phyloP scores from a whole-genome alignment of 2,329 filamentous ascomycete species.

The Ophiocordyceps sinensis region DNA sequence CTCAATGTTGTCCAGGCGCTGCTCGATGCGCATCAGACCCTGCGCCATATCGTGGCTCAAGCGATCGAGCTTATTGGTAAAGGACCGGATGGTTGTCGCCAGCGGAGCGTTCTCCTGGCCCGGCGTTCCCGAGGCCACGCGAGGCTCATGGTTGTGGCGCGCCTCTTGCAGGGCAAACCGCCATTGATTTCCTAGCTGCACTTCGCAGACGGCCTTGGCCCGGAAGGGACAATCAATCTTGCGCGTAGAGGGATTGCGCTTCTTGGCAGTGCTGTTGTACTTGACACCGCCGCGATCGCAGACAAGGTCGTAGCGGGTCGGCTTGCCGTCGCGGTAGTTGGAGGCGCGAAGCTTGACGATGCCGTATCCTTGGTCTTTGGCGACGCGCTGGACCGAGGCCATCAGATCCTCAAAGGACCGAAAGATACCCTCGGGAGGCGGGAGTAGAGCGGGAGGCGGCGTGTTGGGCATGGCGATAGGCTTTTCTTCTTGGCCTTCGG shows the following conservation, averaged over 20 bases:
- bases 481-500: slow-evolving; percentile 8
- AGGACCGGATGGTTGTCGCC: slow-evolving; percentile 40
- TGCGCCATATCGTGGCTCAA: slow-evolving; percentile 41
- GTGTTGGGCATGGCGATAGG: slow-evolving; percentile 29
- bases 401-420: slow-evolving; percentile 44
- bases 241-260: slow-evolving; percentile 47
- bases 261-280: slow-evolving; percentile 51
- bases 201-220: slow-evolving; percentile 49
- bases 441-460: slow-evolving; percentile 31
- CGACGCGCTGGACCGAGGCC: slow-evolving; percentile 40
- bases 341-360: slow-evolving; percentile 48
- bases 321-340: slow-evolving; percentile 49
- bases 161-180: slow-evolving; percentile 46
- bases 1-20: slow-evolving; percentile 34
- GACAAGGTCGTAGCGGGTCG: slow-evolving; percentile 47
- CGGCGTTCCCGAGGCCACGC: slow-evolving; percentile 36
- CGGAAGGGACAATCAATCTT: slow-evolving; percentile 51
- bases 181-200: slow-evolving; percentile 48
- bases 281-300: slow-evolving; percentile 50
- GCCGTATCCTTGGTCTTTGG: slow-evolving; percentile 48
- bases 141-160: slow-evolving; percentile 48
- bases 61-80: slow-evolving; percentile 46
- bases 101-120: slow-evolving; percentile 44
- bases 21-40: slow-evolving; percentile 35
- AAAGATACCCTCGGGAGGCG: slow-evolving; percentile 46